phyloP scores from a whole-genome alignment of 139 green algal species.

The Chlorella sp. region DNA sequence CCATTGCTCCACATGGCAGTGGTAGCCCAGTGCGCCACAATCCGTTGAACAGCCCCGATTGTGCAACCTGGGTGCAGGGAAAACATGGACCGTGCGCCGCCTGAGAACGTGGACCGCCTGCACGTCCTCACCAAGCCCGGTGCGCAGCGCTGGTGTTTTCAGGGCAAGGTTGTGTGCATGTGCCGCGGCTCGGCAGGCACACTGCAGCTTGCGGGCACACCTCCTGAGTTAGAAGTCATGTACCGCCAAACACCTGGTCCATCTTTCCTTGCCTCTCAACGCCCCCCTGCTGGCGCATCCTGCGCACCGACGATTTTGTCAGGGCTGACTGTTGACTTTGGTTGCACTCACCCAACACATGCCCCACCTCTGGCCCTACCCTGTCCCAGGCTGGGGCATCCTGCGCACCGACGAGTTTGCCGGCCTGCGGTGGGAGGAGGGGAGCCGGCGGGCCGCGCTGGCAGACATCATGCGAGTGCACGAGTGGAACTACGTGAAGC shows the following conservation, averaged over 20 bases:
- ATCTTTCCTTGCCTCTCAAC: neutral
- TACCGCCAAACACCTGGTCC: neutral
- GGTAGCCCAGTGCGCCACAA: too few relatives aligned
- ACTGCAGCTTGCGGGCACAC: too few relatives aligned
- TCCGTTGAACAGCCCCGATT: too few relatives aligned
- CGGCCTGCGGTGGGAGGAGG: constrained; percentile 60
- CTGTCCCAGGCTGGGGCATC: constrained; percentile 14
- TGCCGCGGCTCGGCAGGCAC: too few relatives aligned
- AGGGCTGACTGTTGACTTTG: too few relatives aligned
- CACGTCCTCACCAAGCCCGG: constrained; percentile 65
- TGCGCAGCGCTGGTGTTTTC: neutral
- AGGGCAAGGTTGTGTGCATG: neutral
- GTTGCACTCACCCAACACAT: neutral
- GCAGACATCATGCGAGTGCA: constrained; percentile 86
- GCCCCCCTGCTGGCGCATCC: too few relatives aligned
- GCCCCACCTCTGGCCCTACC: neutral
- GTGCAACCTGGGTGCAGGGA: too few relatives aligned
- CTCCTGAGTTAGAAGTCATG: too few relatives aligned
- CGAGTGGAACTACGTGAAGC: constrained; percentile 85
- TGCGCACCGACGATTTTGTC: too few relatives aligned
- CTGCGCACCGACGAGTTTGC: constrained; percentile 66
- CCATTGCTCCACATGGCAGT: too few relatives aligned
- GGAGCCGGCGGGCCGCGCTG: constrained; percentile 43
- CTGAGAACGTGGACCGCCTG: constrained; percentile 87
- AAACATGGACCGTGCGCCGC: constrained; percentile 46